phyloP scores from a whole-genome alignment of 331 rosid species.

The Erythrophleum ivorense region DNA sequence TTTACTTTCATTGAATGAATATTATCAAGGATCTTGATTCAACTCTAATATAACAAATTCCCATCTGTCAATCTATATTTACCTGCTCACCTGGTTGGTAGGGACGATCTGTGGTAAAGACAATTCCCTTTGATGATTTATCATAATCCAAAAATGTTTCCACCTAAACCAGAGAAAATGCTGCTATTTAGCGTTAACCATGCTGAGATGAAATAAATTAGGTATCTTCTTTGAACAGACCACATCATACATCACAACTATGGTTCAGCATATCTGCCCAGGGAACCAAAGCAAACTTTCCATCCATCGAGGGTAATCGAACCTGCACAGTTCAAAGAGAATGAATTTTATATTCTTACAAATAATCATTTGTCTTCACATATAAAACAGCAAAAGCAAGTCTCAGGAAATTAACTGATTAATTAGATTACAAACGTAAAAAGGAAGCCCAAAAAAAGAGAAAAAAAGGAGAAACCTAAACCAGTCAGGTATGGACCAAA shows the following conservation, averaged over 20 bases:
- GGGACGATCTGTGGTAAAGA: conserved; percentile 77
- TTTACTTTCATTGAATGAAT: background rate
- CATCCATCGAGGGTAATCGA: conserved; percentile 87
- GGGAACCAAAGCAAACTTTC: conserved; percentile 90
- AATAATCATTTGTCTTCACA: conserved; percentile 4
- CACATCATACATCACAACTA: conserved; percentile 74
- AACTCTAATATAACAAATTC: conserved; percentile 34
- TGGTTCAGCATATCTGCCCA: conserved; percentile 99
- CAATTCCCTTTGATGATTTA: conserved; percentile 75
- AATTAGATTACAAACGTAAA: conserved; percentile 13
- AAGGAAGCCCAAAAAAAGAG: background rate
- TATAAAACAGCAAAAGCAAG: conserved; percentile 36
- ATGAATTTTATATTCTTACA: conserved; percentile 35
- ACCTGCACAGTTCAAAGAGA: conserved; percentile 62
- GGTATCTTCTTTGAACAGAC: conserved; percentile 31
- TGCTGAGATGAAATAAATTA: conserved; percentile 1
- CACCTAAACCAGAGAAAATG: conserved; percentile 65
- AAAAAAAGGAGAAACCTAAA: background rate
- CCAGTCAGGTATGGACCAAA: conserved; percentile 9
- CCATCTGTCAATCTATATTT: conserved; percentile 47
- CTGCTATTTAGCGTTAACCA: conserved; percentile 23
- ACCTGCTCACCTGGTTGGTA: conserved; percentile 99
- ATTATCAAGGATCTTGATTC: conserved; percentile 3
- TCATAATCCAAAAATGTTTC: conserved; percentile 92
- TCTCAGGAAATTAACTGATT: background rate